Evolutionary conservation across 306 rosid genomes (phyloP), one percentile per base, ranked within the genome.

Genomic region (Quercus robur): DNA sequence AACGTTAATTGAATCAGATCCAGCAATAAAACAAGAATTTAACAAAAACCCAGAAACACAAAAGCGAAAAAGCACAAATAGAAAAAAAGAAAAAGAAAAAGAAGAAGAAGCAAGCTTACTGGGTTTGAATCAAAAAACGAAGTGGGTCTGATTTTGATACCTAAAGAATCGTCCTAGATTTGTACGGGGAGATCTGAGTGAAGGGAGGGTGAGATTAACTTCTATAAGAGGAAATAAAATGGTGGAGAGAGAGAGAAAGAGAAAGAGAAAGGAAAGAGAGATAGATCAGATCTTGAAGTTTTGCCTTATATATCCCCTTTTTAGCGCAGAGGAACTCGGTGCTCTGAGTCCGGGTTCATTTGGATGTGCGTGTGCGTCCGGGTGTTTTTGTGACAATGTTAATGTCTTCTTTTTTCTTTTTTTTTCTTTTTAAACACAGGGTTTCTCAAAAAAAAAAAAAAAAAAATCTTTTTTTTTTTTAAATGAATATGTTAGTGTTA

Each of bases 1-100:
- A 35, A 8, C 70, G 75, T 57, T 20, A 41, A 80, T 67, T 82
- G 18, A 44, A 41, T 69, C 75, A 81, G 83, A 81, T 85, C 88
- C 83, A 74, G 71, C 68, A 68, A 77, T 25, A 81, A 69, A 21
- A 57, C 58, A 56, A 28, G 21, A 67, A 23, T 30, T 10, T 18
- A 13, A 26, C 57, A 76, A 25, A 74, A 73, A 77, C 74, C 78
- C 74, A 64, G 68, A 66, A 49, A 21, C 25, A 14, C 4, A 82
- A 52, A 38, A 23, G 23, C 7, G 38, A 41, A 41, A 44, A 73
- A 20, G 63, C 14, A 31, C 31, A 9, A 49, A 17, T 10, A 11
- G 14, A 11, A 76, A 49, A 44, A 6, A 7, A 38, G 0, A 7
- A 38, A 6, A 1, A 38, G 2, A 74, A n/a, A 54, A 25, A 26